phyloP scores from a whole-genome alignment of 805 yeast species.

The Barnettozyma sucrosica region DNA sequence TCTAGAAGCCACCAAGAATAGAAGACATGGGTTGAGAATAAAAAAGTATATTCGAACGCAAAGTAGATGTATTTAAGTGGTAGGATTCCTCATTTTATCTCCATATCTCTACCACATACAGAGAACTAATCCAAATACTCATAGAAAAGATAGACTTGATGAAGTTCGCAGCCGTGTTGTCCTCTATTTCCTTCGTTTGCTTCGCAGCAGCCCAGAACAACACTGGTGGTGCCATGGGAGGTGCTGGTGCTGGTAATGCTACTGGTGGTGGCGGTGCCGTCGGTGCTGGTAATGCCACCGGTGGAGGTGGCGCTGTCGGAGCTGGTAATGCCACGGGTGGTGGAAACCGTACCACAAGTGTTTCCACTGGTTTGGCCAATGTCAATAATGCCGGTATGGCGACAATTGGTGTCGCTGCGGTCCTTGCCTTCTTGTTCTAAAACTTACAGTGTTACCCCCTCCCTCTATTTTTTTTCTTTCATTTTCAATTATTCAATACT shows the following conservation, averaged over 20 bases:
- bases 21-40: not conserved
- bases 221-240: slow-evolving; percentile 5
- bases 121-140: not conserved
- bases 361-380: slow-evolving; percentile 21
- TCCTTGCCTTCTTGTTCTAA: slow-evolving; percentile 20
- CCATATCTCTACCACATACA: not conserved
- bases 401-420: slow-evolving; percentile 20
- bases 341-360: slow-evolving; percentile 1
- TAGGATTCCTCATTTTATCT: not conserved
- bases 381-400: slow-evolving; percentile 13
- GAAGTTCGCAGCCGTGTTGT: slow-evolving; percentile 8
- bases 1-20: not conserved
- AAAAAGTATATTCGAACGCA: not conserved
- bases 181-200: slow-evolving; percentile 5
- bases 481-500: not conserved
- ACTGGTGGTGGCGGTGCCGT: slow-evolving; percentile 3
- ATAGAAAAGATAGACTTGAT: slow-evolving; percentile 1
- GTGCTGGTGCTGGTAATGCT: not conserved
- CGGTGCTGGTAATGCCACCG: slow-evolving; percentile 7
- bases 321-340: slow-evolving; percentile 1
- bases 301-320: slow-evolving; percentile 11
- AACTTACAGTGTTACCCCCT: not conserved
- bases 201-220: slow-evolving; percentile 6
- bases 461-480: not conserved
- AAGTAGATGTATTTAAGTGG: not conserved